Percentiles rank a stretch among this genome's conserved stretches.
Evolutionary conservation across 2,329 filamentous ascomycete genomes (phyloP).

Genomic region (Fusarium sp.): DNA sequence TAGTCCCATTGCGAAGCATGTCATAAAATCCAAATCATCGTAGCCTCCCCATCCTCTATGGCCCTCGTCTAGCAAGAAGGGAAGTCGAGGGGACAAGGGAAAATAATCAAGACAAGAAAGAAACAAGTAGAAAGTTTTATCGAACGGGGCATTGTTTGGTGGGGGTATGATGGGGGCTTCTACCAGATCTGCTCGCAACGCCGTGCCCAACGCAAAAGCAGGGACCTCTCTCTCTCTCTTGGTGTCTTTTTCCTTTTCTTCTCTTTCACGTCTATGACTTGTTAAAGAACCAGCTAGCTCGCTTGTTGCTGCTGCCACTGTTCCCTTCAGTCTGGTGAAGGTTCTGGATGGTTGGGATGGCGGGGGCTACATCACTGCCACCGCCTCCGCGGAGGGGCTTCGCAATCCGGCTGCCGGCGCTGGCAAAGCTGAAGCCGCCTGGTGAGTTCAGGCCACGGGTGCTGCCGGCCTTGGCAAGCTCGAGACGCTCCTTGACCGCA

Average conservation of each 20-base stretch:
- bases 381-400: conserved; percentile 76
- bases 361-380: conserved; percentile 56
- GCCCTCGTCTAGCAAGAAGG: conserved; percentile 37
- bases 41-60: conserved; percentile 43
- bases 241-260: conserved; percentile 25
- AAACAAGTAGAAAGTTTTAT: conserved; percentile 35
- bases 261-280: conserved; percentile 58
- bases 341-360: conserved; percentile 68
- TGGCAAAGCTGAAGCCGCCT: conserved; percentile 77
- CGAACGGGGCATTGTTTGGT: conserved; percentile 27
- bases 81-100: conserved; percentile 11
- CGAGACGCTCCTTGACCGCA: conserved; percentile 96
- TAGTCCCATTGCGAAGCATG: conserved; percentile 39
- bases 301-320: conserved; percentile 66
- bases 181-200: conserved; percentile 43
- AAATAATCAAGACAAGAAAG: conserved; percentile 30
- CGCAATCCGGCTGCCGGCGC: conserved; percentile 74
- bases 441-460: conserved; percentile 83
- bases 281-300: conserved; percentile 81
- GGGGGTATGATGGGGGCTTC: conserved; percentile 35
- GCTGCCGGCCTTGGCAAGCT: conserved; percentile 91
- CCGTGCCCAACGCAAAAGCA: conserved; percentile 44
- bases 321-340: conserved; percentile 68
- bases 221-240: conserved; percentile 25
- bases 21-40: conserved; percentile 48